Conservation (phyloP, 179 eudicot genomes). For the Silene vulgaris region DNA sequence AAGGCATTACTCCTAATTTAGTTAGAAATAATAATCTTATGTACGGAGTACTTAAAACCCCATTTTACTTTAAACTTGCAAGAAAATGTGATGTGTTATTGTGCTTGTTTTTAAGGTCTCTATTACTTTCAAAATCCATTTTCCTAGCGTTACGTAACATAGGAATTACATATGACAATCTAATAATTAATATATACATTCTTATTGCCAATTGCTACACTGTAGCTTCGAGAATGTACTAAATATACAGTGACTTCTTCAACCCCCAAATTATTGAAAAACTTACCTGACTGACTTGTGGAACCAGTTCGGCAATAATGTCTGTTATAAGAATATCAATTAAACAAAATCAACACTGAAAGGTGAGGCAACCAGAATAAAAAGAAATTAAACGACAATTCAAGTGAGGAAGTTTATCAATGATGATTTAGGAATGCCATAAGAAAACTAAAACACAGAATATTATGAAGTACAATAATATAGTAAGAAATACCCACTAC, state of each 20-base stretch:
- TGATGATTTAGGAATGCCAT: no score
- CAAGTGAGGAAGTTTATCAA: no score
- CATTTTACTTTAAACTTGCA: not conserved
- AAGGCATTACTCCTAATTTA: not conserved
- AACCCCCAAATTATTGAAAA: not conserved
- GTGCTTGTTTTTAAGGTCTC: not conserved
- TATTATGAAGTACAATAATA: conserved; percentile 25
- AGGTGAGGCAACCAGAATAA: conserved; percentile 1
- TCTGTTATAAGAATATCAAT: conserved; percentile 35
- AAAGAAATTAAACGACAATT: not conserved
- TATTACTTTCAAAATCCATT: not conserved
- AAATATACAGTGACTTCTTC: not conserved
- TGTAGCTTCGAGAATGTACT: not conserved
- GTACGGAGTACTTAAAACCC: not conserved
- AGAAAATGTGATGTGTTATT: not conserved
- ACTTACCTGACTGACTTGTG: conserved; percentile 50
- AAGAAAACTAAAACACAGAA: not conserved
- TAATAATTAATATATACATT: not conserved
- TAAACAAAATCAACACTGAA: conserved; percentile 5
- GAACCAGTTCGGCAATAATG: conserved; percentile 78
- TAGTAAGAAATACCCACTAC: conserved; percentile 58
- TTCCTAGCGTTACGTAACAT: not conserved
- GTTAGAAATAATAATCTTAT: not conserved
- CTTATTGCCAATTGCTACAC: not conserved
- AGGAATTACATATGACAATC: not conserved